Percentiles rank a stretch among this genome's conserved stretches.
Evolutionary conservation across 108 stramenopile genomes (phyloP).

Genomic region (Cyclotella atomus): DNA sequence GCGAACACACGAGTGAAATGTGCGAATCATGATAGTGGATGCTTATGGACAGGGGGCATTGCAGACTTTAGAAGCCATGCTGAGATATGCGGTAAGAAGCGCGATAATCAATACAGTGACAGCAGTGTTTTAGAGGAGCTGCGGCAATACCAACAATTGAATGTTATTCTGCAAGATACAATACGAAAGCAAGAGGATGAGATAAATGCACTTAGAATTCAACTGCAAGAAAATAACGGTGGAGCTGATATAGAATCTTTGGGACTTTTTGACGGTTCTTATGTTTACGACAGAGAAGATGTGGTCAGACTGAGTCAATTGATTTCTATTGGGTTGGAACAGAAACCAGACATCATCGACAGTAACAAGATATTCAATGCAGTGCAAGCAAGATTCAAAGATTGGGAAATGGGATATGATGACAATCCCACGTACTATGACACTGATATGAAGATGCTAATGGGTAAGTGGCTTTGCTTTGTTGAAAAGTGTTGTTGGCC

Average conservation of each 20-base stretch:
- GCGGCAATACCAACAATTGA: background rate
- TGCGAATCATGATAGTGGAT: slow-evolving; percentile 21
- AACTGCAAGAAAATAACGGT: slow-evolving; percentile 1
- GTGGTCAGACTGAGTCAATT: slow-evolving; percentile 24
- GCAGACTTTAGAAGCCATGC: slow-evolving; percentile 12
- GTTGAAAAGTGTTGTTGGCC: too few relatives aligned
- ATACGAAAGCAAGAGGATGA: slow-evolving; percentile 7
- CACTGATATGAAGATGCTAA: slow-evolving; percentile 34
- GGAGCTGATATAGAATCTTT: background rate
- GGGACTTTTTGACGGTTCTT: slow-evolving; percentile 1
- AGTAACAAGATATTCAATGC: slow-evolving; percentile 30
- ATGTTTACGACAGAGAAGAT: slow-evolving; percentile 17
- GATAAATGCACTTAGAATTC: slow-evolving; percentile 9
- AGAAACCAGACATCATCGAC: slow-evolving; percentile 29
- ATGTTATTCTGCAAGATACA: background rate
- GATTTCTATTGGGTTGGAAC: slow-evolving; percentile 26
- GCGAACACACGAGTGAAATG: slow-evolving; percentile 28
- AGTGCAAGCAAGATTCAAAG: slow-evolving; percentile 12
- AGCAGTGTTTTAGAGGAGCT: slow-evolving; percentile 4
- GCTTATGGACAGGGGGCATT: slow-evolving; percentile 34
- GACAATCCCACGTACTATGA: slow-evolving; percentile 32
- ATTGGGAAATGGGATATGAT: slow-evolving; percentile 12
- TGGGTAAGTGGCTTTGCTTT: too few relatives aligned
- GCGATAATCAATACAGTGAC: background rate
- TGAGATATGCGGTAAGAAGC: background rate